A percentile compares a stretch with the other conserved stretches of the same genome.
phyloP scores from a whole-genome alignment of 2,329 filamentous ascomycete genomes.

The Westerdykella sp. region DNA sequence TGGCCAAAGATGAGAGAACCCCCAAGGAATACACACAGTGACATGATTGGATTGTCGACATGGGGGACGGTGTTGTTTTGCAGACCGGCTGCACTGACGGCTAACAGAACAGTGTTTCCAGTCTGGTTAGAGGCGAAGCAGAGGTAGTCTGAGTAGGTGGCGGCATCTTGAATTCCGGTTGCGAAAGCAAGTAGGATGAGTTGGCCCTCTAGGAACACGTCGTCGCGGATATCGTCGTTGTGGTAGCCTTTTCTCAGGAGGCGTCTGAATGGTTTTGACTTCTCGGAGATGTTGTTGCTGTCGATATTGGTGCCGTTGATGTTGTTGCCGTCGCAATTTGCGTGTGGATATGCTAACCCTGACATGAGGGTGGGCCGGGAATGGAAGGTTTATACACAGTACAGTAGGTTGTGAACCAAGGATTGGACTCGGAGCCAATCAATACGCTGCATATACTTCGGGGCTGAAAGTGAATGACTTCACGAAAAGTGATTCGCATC shows the following conservation, averaged over 20 bases:
- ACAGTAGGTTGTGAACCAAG: neutral
- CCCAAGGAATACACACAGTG: constrained; percentile 3
- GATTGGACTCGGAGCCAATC: neutral
- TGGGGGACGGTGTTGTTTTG: neutral
- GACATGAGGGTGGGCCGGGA: too few species aligned
- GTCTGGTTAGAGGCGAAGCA: constrained; percentile 10
- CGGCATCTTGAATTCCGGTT: constrained; percentile 8
- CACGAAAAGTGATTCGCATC: too few species aligned
- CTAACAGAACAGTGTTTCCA: constrained; percentile 3
- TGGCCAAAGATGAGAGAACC: constrained; percentile 5
- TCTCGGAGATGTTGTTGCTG: neutral
- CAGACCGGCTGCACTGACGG: neutral
- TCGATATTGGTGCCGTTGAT: neutral
- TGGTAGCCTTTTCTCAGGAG: neutral
- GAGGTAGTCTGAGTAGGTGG: constrained; percentile 6
- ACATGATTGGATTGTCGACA: neutral
- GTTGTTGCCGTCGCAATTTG: neutral
- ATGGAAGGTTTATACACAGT: neutral
- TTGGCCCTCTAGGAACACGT: neutral
- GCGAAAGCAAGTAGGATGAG: constrained; percentile 6
- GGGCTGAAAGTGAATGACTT: too few species aligned
- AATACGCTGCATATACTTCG: neutral
- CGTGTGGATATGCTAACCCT: neutral
- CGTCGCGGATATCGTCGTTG: neutral
- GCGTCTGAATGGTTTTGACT: neutral